These are phyloP conservation scores for Xanthoconium stramineum DNA, from an alignment of 768 basidiomycete species.

Conservation along the genomic window DNA sequence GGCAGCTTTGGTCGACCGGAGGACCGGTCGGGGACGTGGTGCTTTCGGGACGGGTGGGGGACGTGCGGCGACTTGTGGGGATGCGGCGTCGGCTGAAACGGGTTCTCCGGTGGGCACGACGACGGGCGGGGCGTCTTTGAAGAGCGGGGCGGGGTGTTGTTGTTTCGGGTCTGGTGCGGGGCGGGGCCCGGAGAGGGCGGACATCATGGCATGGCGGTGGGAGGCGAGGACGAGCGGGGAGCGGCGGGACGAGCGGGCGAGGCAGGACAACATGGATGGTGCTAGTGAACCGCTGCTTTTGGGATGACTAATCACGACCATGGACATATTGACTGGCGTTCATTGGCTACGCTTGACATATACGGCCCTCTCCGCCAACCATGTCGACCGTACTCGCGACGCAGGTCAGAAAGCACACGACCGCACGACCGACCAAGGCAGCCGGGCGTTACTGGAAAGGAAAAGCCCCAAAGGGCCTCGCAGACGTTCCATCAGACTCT, in stretches of 20 bases:
- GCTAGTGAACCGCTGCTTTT: not conserved
- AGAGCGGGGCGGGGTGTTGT: constrained; percentile 9
- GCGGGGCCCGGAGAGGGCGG: constrained; percentile 43
- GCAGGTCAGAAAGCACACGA: constrained; percentile 62
- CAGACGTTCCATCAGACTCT: constrained; percentile 59
- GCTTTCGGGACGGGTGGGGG: constrained; percentile 68
- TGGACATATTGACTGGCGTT: constrained; percentile 2
- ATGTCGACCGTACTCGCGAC: constrained; percentile 35
- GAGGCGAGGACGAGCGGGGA: not conserved
- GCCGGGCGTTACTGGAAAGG: constrained; percentile 90
- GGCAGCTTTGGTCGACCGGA: constrained; percentile 74
- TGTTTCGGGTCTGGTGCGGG: constrained; percentile 16
- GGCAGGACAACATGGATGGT: constrained; percentile 22
- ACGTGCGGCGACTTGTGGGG: constrained; percentile 69
- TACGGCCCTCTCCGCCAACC: not conserved
- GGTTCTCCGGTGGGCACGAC: constrained; percentile 45
- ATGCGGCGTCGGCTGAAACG: constrained; percentile 56
- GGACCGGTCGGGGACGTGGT: constrained; percentile 59
- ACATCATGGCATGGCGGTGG: constrained; percentile 64
- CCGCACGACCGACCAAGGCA: constrained; percentile 74
- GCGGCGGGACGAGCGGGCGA: constrained; percentile 11
- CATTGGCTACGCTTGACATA: constrained; percentile 15
- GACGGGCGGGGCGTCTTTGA: constrained; percentile 49
- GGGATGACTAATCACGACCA: constrained; percentile 19
- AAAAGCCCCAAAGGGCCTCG: constrained; percentile 76